Evolutionary conservation across 352 stramenopile genomes (phyloP).

Genomic region (Paralagenidium karlingii): DNA sequence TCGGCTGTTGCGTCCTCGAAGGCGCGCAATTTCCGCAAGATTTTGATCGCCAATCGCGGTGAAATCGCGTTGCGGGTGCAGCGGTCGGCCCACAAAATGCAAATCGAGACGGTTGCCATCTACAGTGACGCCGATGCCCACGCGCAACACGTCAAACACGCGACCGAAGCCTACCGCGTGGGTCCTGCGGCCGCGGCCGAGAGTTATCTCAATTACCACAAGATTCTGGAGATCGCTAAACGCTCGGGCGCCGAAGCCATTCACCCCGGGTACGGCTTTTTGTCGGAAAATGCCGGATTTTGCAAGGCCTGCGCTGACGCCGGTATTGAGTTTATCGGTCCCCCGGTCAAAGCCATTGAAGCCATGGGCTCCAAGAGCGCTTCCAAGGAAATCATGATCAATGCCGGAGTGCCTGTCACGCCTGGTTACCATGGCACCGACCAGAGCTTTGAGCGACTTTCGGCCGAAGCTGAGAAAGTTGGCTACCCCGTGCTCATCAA

Average conservation of each 20-base stretch:
- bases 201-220: slow-evolving; percentile 67
- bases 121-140: slow-evolving; percentile 82
- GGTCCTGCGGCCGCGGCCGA: slow-evolving; percentile 51
- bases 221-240: slow-evolving; percentile 63
- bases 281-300: slow-evolving; percentile 84
- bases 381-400: slow-evolving; percentile 88
- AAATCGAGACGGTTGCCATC: slow-evolving; percentile 85
- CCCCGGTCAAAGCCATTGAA: slow-evolving; percentile 74
- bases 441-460: slow-evolving; percentile 64
- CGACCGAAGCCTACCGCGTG: slow-evolving; percentile 55
- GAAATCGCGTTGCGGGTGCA: slow-evolving; percentile 85
- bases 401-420: slow-evolving; percentile 73
- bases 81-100: slow-evolving; percentile 70
- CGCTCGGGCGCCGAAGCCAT: slow-evolving; percentile 61
- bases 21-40: slow-evolving; percentile 71
- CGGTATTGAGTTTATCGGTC: slow-evolving; percentile 85
- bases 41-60: slow-evolving; percentile 85
- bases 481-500: slow-evolving; percentile 91
- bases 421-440: slow-evolving; percentile 87
- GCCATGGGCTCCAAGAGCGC: slow-evolving; percentile 88
- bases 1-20: too few relatives aligned
- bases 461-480: slow-evolving; percentile 71
- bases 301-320: slow-evolving; percentile 44
- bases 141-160: slow-evolving; percentile 61
- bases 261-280: slow-evolving; percentile 86